A percentile compares a stretch with the other conserved stretches of the same genome.
These are phyloP conservation scores for Candida suzukii DNA, from an alignment of 805 yeast genomes.

Conservation along the genomic window DNA sequence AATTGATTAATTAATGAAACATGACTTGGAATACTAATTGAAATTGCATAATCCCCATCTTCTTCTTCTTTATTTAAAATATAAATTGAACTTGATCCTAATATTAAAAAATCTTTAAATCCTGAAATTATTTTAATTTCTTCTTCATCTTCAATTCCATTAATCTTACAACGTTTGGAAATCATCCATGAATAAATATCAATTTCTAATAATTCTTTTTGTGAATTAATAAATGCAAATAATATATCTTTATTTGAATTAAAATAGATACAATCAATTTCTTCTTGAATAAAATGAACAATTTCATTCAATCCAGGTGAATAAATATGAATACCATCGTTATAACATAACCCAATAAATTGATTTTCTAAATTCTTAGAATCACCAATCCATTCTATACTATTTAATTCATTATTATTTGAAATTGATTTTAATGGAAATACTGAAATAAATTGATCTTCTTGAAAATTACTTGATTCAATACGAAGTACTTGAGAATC, in stretches of 20 bases:
- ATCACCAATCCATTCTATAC: not conserved
- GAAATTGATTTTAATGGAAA: not conserved
- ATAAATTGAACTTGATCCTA: conserved; percentile 63
- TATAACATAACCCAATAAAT: conserved; percentile 54
- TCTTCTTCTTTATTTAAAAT: conserved; percentile 23
- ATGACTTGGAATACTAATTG: conserved; percentile 64
- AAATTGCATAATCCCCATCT: no score
- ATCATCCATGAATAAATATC: conserved; percentile 39
- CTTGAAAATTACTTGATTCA: not conserved
- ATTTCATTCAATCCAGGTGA: conserved; percentile 61
- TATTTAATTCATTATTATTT: not conserved
- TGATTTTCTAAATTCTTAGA: conserved; percentile 27
- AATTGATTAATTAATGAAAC: conserved; percentile 48
- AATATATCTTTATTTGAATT: conserved; percentile 33
- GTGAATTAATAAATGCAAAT: conserved; percentile 54
- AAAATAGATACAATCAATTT: conserved; percentile 27
- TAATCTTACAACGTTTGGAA: conserved; percentile 28
- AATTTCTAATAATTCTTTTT: conserved; percentile 56
- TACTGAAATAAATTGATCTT: not conserved
- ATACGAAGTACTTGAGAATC: conserved; percentile 27
- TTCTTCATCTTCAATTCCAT: conserved; percentile 20
- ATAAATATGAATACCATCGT: conserved; percentile 58
- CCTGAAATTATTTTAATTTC: not conserved
- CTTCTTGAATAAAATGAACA: conserved; percentile 22
- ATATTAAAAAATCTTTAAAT: conserved; percentile 28